These are phyloP conservation scores for Tuber microsphaerosporum DNA, from an alignment of 495 filamentous ascomycete genomes.

Conservation along the genomic window DNA sequence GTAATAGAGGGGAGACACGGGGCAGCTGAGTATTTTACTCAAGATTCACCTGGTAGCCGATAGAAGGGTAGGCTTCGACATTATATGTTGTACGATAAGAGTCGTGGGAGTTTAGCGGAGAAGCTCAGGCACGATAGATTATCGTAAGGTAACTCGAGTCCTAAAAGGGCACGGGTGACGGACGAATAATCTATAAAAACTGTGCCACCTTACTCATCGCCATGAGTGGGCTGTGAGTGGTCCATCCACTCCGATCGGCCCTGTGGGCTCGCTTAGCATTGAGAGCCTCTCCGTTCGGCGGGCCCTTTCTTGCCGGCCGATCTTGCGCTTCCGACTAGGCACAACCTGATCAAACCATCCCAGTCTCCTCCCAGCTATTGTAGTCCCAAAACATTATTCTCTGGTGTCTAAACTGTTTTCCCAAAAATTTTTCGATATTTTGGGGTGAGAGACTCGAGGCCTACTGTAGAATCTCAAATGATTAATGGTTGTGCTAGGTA, in stretches of 20 bases:
- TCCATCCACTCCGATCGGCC: neutral
- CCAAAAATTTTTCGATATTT: neutral
- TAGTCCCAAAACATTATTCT: neutral
- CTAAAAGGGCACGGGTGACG: neutral
- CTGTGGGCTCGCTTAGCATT: neutral
- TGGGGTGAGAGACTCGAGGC: no score
- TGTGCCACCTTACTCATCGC: neutral
- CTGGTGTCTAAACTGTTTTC: neutral
- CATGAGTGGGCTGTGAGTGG: neutral
- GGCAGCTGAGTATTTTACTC: neutral
- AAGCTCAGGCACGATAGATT: neutral
- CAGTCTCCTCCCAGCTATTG: neutral
- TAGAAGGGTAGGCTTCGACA: neutral
- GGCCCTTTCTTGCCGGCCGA: neutral
- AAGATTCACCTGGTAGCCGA: neutral
- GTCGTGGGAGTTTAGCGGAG: neutral
- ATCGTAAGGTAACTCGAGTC: neutral
- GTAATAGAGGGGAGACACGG: neutral
- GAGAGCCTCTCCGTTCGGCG: neutral
- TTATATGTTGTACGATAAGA: neutral
- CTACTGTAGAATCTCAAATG: no score
- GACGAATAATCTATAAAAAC: neutral
- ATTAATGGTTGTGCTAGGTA: no score
- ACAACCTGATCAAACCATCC: neutral
- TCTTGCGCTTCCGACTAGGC: neutral